Evolutionary conservation across 1,284 basidiomycete species (phyloP).

Genomic region (Rhodotorula glutinis): DNA sequence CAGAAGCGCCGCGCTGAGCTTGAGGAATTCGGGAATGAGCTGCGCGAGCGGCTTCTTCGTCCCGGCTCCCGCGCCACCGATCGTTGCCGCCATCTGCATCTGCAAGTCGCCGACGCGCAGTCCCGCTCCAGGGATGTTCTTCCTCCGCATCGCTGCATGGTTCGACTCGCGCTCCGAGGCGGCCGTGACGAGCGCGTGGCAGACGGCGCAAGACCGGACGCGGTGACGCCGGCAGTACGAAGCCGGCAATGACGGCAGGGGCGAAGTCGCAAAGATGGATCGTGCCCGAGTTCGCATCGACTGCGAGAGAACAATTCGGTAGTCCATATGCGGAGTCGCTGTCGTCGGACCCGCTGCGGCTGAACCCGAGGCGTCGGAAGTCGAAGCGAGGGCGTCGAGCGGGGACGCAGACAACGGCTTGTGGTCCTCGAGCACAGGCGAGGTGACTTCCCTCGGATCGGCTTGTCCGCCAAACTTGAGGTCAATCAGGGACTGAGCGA

Average conservation of each 20-base stretch:
- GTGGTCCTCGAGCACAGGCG: constrained; percentile 3
- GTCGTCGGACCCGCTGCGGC: constrained; percentile 4
- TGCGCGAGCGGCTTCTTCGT: constrained; percentile 54
- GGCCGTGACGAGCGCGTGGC: constrained; percentile 11
- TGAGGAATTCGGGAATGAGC: constrained; percentile 66
- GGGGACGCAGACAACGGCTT: constrained; percentile 5
- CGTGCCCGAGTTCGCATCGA: constrained; percentile 39
- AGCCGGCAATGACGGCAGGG: constrained; percentile 17
- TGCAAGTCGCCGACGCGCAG: constrained; percentile 7
- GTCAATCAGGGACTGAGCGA: constrained; percentile 39
- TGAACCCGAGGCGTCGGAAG: background rate
- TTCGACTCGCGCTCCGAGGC: constrained; percentile 8
- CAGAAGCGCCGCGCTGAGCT: constrained; percentile 64
- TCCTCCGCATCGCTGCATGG: constrained; percentile 8
- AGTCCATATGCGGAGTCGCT: constrained; percentile 41
- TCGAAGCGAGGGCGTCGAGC: background rate
- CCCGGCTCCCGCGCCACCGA: background rate
- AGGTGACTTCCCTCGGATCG: constrained; percentile 6
- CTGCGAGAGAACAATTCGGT: constrained; percentile 41
- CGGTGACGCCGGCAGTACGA: constrained; percentile 40
- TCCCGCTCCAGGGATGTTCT: constrained; percentile 31
- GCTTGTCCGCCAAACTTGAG: constrained; percentile 36
- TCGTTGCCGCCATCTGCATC: background rate
- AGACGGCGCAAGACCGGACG: constrained; percentile 32
- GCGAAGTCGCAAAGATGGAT: constrained; percentile 28